Conservation (phyloP, 2,329 filamentous ascomycete genomes). For the Fusarium fracticaudum region DNA sequence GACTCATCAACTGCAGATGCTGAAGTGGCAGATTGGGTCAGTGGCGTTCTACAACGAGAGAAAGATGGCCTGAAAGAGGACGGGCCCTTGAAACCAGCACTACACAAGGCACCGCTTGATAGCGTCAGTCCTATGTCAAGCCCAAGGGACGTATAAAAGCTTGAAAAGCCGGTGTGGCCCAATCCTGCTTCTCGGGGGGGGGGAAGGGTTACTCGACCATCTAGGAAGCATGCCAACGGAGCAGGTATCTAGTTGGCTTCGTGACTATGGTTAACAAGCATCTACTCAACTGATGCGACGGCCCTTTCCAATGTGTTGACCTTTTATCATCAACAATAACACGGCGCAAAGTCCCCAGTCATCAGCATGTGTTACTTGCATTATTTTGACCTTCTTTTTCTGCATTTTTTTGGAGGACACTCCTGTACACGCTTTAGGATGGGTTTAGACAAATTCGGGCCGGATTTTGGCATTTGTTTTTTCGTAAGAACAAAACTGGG, state of each 20-base stretch:
- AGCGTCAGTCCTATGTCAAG: slow-evolving; percentile 67
- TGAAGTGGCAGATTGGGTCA: slow-evolving; percentile 90
- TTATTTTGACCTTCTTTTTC: slow-evolving; percentile 23
- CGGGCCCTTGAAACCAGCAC: slow-evolving; percentile 74
- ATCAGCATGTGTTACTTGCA: slow-evolving; percentile 5
- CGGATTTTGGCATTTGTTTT: slow-evolving; percentile 22
- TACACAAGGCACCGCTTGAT: slow-evolving; percentile 89
- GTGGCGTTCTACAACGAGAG: slow-evolving; percentile 67
- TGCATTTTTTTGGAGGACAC: slow-evolving; percentile 3
- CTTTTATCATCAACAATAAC: not conserved
- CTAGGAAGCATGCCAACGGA: slow-evolving; percentile 35
- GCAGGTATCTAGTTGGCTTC: slow-evolving; percentile 43
- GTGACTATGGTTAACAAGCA: slow-evolving; percentile 7
- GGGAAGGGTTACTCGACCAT: not conserved
- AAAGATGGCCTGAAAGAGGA: slow-evolving; percentile 62
- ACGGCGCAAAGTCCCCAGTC: not conserved
- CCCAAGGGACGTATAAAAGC: slow-evolving; percentile 42
- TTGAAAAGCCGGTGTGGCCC: not conserved
- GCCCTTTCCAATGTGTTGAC: not conserved
- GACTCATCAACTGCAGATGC: slow-evolving; percentile 66
- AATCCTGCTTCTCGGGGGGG: not conserved
- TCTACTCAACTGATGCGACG: slow-evolving; percentile 13
- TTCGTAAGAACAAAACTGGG: slow-evolving; percentile 8
- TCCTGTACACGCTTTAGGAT: slow-evolving; percentile 39
- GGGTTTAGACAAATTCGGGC: slow-evolving; percentile 32